Evolutionary conservation across 2,329 filamentous ascomycete species (phyloP).

Genomic region (Diaporthe destruens): DNA sequence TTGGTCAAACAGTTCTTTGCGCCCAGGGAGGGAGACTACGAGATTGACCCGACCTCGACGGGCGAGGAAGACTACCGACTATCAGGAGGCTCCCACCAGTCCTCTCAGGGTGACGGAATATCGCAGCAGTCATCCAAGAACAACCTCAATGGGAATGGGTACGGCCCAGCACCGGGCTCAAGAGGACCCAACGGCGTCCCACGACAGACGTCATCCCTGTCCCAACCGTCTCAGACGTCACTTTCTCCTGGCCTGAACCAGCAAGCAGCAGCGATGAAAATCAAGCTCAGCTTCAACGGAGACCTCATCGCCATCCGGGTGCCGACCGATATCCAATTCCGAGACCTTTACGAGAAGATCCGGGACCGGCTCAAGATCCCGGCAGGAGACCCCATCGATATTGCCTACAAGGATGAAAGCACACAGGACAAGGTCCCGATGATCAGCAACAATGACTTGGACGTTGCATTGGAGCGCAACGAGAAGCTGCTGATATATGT

Average conservation of each 20-base stretch:
- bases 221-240: conserved; percentile 69
- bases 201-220: conserved; percentile 61
- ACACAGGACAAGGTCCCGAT: conserved; percentile 81
- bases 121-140: conserved; percentile 76
- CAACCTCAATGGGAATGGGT: conserved; percentile 70
- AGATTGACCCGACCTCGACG: conserved; percentile 79
- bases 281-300: conserved; percentile 94
- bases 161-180: conserved; percentile 65
- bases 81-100: conserved; percentile 77
- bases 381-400: conserved; percentile 75
- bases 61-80: conserved; percentile 80
- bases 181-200: conserved; percentile 53
- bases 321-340: conserved; percentile 81
- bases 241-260: conserved; percentile 63
- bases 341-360: conserved; percentile 85
- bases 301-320: conserved; percentile 94
- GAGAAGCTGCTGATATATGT: conserved; percentile 87
- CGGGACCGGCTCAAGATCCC: conserved; percentile 84
- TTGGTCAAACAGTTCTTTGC: conserved; percentile 92
- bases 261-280: conserved; percentile 77
- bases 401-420: conserved; percentile 89
- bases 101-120: conserved; percentile 70
- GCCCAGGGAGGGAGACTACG: conserved; percentile 90
- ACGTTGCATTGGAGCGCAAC: conserved; percentile 84
- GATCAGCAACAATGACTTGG: conserved; percentile 83